Base-by-base conservation (phyloP, 441 rosid genomes). In the Croton setiger region DNA sequence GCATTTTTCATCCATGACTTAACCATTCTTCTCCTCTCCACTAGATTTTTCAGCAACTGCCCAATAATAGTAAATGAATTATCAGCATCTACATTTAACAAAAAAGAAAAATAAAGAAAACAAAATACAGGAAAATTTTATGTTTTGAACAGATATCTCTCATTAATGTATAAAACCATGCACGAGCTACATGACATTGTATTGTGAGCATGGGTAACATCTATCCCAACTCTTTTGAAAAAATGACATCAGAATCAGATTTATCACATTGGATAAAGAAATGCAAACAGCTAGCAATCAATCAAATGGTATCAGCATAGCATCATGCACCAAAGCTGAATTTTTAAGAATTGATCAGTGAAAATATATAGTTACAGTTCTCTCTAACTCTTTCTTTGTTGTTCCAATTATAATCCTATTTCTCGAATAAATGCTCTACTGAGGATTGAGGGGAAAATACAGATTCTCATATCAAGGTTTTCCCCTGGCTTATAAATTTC, bases 21-120 rank as follows among this genome's bases (percentile, higher is more conserved):
- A 27, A 87, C 98, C 83, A 75, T 81, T 85, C 83, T 88, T 83
- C 99, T 89, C 81, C 92, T 82, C 75, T 84, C 83, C 74, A 95
- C 98, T 87, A 95, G 75, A 83, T 85, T 76, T 83, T 86, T 89
- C 72, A 95, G 87, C 95, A 95, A 79, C 99, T 95, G 67, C 81
- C 84, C 60, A 82, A 58, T 61, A 66, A 41, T n/a, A 59, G 44
- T 49, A 15, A 75, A 69, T 35, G 64, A 68, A 75, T 74, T 57
- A 71, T 63, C 18, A 61, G 54, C 44, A 47, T 31, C 70, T 17
- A 27, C 27, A 66, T 45, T 52, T 20, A 52, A 49, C 59, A 37
- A 39, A 64, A 54, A 60, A 43, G 6, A 20, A n/a, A n/a, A n/a
- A n/a, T n/a, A 17, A 39, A 51, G 3, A 58, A 35, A 64, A 43